Percentiles rank a stretch among this genome's conserved stretches.
phyloP scores from a whole-genome alignment of 768 basidiomycete genomes.

The Lactifluus volemus region DNA sequence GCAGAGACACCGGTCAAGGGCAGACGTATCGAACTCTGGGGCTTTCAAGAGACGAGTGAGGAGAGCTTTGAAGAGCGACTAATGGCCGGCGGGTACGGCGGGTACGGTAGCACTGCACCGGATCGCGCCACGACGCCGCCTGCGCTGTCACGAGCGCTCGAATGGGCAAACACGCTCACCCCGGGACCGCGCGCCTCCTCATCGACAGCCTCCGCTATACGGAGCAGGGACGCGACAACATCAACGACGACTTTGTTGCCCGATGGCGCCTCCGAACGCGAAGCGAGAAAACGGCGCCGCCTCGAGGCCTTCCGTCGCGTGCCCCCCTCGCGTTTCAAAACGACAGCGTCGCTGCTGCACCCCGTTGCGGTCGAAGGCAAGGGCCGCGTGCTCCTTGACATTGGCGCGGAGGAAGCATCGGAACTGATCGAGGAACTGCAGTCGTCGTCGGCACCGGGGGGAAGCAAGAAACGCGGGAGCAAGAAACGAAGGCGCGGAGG shows the following conservation, averaged over 20 bases:
- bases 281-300: constrained; percentile 57
- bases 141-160: constrained; percentile 41
- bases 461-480: constrained; percentile 28
- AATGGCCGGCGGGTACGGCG: constrained; percentile 74
- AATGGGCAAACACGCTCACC: constrained; percentile 39
- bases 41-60: constrained; percentile 31
- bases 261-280: constrained; percentile 34
- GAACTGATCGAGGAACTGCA: constrained; percentile 19
- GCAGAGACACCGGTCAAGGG: constrained; percentile 66
- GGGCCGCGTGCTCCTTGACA: constrained; percentile 63
- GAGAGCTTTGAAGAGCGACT: constrained; percentile 81
- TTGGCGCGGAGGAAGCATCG: constrained; percentile 36
- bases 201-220: not conserved
- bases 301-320: constrained; percentile 55
- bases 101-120: constrained; percentile 39
- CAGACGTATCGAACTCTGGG: constrained; percentile 59
- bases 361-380: constrained; percentile 59
- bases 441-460: constrained; percentile 23
- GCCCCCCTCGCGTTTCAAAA: constrained; percentile 13
- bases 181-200: constrained; percentile 35
- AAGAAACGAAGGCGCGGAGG: constrained; percentile 43
- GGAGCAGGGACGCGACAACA: constrained; percentile 23
- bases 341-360: constrained; percentile 33
- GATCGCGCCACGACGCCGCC: constrained; percentile 21
- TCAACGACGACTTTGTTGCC: not conserved